A percentile compares a stretch with the other conserved stretches of the same genome.
Evolutionary conservation across 257 asterid genomes (phyloP).

Genomic region (Asclepias syriaca): DNA sequence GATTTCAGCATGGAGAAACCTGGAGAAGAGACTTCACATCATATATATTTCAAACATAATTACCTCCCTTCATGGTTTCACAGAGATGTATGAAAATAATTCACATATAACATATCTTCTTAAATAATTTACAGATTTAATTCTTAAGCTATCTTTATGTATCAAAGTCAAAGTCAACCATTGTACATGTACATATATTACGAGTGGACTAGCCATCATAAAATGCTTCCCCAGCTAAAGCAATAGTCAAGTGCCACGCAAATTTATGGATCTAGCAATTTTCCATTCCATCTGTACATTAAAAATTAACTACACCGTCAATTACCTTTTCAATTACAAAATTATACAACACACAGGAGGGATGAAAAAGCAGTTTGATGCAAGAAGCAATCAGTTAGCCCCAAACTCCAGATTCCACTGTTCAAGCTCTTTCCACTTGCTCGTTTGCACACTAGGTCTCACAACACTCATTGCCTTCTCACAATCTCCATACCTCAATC

Average conservation of each 20-base stretch:
- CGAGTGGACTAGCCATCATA: neutral
- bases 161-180: neutral
- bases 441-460: constrained; percentile 81
- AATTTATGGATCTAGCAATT: neutral
- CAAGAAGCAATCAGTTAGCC: constrained; percentile 36
- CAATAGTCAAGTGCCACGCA: neutral
- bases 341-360: neutral
- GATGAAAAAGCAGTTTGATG: neutral
- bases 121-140: too few species aligned
- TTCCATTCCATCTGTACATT: neutral
- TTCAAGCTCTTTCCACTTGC: constrained; percentile 92
- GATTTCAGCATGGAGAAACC: too few species aligned
- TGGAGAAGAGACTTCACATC: too few species aligned
- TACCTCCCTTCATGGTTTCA: too few species aligned
- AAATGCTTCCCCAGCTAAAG: neutral
- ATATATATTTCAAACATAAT: too few species aligned
- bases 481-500: constrained; percentile 67
- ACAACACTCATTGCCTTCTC: constrained; percentile 74
- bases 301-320: neutral
- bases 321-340: neutral
- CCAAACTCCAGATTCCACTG: constrained; percentile 88
- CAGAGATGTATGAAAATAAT: too few species aligned
- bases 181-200: neutral
- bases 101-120: too few species aligned
- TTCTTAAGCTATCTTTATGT: neutral